These are phyloP conservation scores for Jasminum sambac DNA, from an alignment of 257 asterid genomes.

Conservation along the genomic window DNA sequence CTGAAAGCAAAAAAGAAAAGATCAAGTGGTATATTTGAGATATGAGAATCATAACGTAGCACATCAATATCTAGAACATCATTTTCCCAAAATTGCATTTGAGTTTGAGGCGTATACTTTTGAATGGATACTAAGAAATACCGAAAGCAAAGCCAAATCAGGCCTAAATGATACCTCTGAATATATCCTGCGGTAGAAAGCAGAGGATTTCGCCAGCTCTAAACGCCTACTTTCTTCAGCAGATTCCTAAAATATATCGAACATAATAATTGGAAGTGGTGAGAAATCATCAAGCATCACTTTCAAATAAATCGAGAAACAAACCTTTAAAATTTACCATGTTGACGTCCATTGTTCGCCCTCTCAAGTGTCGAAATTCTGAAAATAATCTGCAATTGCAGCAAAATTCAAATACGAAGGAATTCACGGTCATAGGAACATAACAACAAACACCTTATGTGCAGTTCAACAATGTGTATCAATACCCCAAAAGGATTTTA, in stretches of 20 bases:
- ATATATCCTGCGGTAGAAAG: slow-evolving; percentile 62
- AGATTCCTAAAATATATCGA: slow-evolving; percentile 33
- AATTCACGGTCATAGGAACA: neutral
- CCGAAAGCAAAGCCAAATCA: neutral
- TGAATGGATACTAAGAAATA: neutral
- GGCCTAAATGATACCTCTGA: slow-evolving; percentile 48
- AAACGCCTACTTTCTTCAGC: slow-evolving; percentile 30
- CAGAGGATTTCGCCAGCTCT: slow-evolving; percentile 48
- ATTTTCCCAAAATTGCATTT: slow-evolving; percentile 4
- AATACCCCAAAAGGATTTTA: neutral
- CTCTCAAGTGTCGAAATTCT: slow-evolving; percentile 1
- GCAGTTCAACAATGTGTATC: neutral
- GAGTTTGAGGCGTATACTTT: neutral
- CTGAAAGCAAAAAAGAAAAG: neutral
- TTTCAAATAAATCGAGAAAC: neutral
- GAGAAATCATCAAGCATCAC: neutral
- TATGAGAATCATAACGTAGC: neutral
- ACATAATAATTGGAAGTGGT: slow-evolving; percentile 4
- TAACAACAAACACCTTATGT: neutral
- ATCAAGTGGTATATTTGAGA: neutral
- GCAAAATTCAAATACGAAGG: neutral
- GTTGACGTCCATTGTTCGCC: slow-evolving; percentile 23
- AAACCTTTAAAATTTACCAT: slow-evolving; percentile 33
- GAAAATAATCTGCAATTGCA: slow-evolving; percentile 1
- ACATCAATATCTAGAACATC: neutral